phyloP scores from a whole-genome alignment of 345 rosid species.

The Orychophragmus violaceus region DNA sequence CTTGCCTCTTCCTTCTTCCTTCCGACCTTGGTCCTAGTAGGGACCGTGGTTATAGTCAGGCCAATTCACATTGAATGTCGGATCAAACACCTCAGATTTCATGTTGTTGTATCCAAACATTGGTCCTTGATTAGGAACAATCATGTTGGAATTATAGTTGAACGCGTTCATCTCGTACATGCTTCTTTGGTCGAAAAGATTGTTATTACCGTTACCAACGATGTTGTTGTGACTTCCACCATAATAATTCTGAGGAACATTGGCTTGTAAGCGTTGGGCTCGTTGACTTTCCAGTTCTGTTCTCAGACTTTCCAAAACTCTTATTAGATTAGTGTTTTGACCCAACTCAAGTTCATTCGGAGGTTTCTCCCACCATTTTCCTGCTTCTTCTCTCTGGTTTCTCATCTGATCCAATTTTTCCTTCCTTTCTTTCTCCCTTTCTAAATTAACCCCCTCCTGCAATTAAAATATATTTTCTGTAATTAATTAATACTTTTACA shows the following conservation, averaged over 20 bases:
- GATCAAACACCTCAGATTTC: background rate
- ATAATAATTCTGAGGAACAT: background rate
- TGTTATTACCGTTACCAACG: background rate
- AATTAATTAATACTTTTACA: background rate
- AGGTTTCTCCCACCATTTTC: constrained; percentile 53
- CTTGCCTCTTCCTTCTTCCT: background rate
- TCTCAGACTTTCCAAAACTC: constrained; percentile 31
- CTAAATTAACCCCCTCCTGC: constrained; percentile 21
- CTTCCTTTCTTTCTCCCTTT: constrained; percentile 34
- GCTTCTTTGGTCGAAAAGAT: background rate
- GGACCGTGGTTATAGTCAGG: background rate
- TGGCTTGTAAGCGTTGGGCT: background rate
- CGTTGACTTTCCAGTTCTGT: constrained; percentile 27
- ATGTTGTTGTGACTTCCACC: background rate
- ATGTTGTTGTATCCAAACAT: background rate
- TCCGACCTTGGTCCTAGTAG: background rate
- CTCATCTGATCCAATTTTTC: constrained; percentile 27
- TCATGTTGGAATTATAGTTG: background rate
- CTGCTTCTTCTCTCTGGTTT: constrained; percentile 7
- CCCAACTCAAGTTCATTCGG: constrained; percentile 22
- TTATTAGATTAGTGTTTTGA: constrained; percentile 33
- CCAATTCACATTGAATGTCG: background rate
- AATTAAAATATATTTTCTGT: background rate
- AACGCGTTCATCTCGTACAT: background rate
- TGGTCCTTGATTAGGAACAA: background rate